These are phyloP conservation scores for Mycena chlorophos DNA, from an alignment of 768 basidiomycete species.

Conservation along the genomic window DNA sequence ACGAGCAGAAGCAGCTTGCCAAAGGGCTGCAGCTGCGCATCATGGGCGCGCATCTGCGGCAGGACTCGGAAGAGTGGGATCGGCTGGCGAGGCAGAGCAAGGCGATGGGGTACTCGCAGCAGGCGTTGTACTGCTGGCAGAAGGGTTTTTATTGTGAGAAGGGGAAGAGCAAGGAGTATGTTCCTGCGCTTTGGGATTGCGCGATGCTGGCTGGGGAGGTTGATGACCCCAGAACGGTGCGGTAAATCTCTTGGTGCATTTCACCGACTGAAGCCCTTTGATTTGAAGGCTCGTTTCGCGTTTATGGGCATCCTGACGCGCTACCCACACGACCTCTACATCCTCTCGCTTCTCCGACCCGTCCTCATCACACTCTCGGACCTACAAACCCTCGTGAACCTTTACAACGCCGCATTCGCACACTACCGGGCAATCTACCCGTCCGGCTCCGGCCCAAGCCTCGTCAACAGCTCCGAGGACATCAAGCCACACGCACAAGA, in stretches of 20 bases:
- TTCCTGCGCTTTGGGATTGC: constrained; percentile 87
- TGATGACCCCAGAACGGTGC: constrained; percentile 66
- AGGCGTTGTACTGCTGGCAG: constrained; percentile 89
- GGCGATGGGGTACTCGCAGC: constrained; percentile 76
- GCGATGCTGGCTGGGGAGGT: constrained; percentile 78
- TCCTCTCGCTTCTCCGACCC: constrained; percentile 76
- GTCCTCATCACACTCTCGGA: constrained; percentile 77
- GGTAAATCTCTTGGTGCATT: constrained; percentile 19
- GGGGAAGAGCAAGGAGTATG: too few relatives aligned
- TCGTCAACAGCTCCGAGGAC: not conserved
- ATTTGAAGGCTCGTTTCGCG: constrained; percentile 54
- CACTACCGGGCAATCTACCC: constrained; percentile 59
- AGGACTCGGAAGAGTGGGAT: constrained; percentile 88
- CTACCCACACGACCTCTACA: constrained; percentile 75
- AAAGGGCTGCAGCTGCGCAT: constrained; percentile 82
- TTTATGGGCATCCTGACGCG: constrained; percentile 72
- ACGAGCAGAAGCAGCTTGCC: constrained; percentile 64
- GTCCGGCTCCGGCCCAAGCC: constrained; percentile 30
- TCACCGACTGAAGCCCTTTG: not conserved
- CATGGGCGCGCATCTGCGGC: constrained; percentile 85
- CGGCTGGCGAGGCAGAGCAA: constrained; percentile 72
- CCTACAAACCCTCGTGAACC: constrained; percentile 57
- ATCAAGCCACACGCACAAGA: not conserved
- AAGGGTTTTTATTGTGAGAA: too few relatives aligned
- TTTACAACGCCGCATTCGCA: constrained; percentile 75